Evolutionary conservation across 2,329 filamentous ascomycete genomes (phyloP), one percentile per base, ranked within the genome.

Genomic region (Ophiostoma angusticollis): DNA sequence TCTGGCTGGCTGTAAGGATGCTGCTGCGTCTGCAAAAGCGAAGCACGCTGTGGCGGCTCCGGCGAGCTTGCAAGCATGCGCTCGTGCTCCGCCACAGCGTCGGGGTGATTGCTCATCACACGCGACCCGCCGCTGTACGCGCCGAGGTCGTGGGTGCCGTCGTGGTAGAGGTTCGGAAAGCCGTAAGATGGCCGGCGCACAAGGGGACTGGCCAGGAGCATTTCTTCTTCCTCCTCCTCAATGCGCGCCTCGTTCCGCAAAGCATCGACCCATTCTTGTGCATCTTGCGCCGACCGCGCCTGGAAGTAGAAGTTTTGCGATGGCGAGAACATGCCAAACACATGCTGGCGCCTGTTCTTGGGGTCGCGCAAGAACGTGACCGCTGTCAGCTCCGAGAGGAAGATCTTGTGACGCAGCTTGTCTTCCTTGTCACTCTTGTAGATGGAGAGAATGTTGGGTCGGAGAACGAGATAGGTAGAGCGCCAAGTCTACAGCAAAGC

Each of bases 391-490:
- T 98, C 91, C 31, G 84, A 81, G 28, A 96, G 72, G 53, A 79
- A 78, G 52, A 98, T 77, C 55, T 93, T 87, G 53, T 93, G 80
- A 37, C 84, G 81, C 31, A 98, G 72, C 57, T 87, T 87, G 51
- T 81, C 83, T 62, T 95, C 87, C 51, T 87, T 83, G 51, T 84
- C 76, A 55, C 89, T 82, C 60, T 89, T 93, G 70, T 98, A 98
- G 45, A 95, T 79, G 37, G 84, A 95, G 24, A 98, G 72, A 16
- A 84, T 74, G 51, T 91, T 93, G 1, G 89, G 87, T 45, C 91
- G 80, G 32, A 98, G 72, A 29, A 98, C 91, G 30, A 96, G 68
- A 60, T 83, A 91, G 45, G 87, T 77, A 6, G 80, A 68, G 62
- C 93, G 93, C 91, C 91, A 98, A 46, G 82, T 78, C 77, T 94